Base-by-base conservation (phyloP, 345 rosid species). In the Pistacia atlantica region DNA sequence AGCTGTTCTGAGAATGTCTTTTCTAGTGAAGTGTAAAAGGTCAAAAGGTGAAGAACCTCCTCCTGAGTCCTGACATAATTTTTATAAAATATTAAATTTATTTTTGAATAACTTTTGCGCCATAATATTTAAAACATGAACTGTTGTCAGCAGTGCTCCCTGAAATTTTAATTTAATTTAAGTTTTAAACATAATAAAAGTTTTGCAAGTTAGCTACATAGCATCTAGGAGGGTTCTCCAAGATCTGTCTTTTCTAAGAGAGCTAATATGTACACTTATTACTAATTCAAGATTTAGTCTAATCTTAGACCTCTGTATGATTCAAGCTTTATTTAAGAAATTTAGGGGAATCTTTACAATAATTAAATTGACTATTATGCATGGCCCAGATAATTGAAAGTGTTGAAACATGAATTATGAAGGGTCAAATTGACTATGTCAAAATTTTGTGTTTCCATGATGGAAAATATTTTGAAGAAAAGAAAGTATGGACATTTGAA, bases 21-120 rank as follows among this genome's bases (percentile, higher is more conserved):
- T 75, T 87, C 83, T 54, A 25, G 83, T 66, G 84, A 72, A 80
- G 86, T 79, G 81, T 80, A 80, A 79, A 79, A 74, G 83, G 89
- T 86, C 87, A 81, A 83, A 77, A 77, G 77, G 79, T 62, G 75
- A 79, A 82, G 80, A 73, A 78, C 78, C 83, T 51, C 80, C 83
- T 42, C 63, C 74, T 75, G 69, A 45, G 82, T 42, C 63, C 74
- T 75, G 69, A 45, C 69, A 65, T 16, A 42, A 42, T 42, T 42
- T 42, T 42, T 42, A 6, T 49, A 18, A 33, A 71, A 31, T 48
- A 67, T 46, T 16, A 14, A 28, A 71, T 25, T 46, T 42, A 18
- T 31, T 16, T 12, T 66, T 25, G 12, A 4, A 8, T 6, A 59
- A 35, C 14, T 56, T n/a, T 67, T 61, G 11, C 0, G 12, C 38